A percentile compares a stretch with the other conserved stretches of the same genome.
These are phyloP conservation scores for Persicaria maculosa DNA, from an alignment of 148 eudicot species.

Conservation along the genomic window DNA sequence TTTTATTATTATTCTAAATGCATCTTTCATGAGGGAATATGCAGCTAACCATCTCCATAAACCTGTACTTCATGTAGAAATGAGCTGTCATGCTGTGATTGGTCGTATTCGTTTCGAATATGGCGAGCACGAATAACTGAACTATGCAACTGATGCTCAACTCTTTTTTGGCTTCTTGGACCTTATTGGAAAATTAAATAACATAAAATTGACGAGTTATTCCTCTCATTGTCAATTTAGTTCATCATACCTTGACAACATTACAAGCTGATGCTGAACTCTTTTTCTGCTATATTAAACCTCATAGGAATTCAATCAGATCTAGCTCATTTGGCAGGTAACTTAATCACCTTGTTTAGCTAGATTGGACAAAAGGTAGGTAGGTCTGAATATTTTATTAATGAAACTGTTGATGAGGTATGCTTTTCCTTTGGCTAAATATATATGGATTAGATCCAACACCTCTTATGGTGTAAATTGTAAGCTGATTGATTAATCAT, in stretches of 20 bases:
- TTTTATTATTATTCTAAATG: not conserved
- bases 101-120: slow-evolving; percentile 25
- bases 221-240: too few species aligned
- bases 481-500: too few species aligned
- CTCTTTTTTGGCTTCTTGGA: not conserved
- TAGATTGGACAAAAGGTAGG: slow-evolving; percentile 19
- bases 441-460: not conserved
- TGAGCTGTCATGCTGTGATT: slow-evolving; percentile 41
- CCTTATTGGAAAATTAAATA: not conserved
- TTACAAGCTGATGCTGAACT: not conserved
- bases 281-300: not conserved
- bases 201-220: too few species aligned
- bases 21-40: slow-evolving; percentile 34
- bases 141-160: not conserved
- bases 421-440: slow-evolving; percentile 11
- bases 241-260: not conserved
- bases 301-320: not conserved
- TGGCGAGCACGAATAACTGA: slow-evolving; percentile 49
- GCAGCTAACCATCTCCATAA: slow-evolving; percentile 19
- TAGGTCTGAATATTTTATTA: slow-evolving; percentile 18
- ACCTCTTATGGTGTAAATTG: too few species aligned
- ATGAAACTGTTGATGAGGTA: slow-evolving; percentile 15
- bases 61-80: slow-evolving; percentile 19
- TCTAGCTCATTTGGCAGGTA: not conserved
- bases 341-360: not conserved